Evolutionary conservation across 2,329 filamentous ascomycete species (phyloP).

Genomic region (Colletotrichum gigasporum): DNA sequence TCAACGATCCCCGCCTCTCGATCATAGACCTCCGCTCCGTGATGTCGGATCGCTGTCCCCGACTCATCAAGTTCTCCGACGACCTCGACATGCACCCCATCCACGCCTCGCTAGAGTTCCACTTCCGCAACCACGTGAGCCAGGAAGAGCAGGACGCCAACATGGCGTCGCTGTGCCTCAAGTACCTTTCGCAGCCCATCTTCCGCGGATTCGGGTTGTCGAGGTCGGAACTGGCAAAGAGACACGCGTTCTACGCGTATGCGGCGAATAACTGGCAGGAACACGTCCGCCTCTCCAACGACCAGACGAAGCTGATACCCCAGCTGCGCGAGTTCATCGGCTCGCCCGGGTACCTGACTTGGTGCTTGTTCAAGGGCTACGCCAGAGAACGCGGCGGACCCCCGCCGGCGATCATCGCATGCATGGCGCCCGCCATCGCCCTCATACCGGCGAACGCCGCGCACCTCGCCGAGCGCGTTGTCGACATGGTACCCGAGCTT

Average conservation of each 20-base stretch:
- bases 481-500: background rate
- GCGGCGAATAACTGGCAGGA: constrained; percentile 30
- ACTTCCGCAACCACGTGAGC: constrained; percentile 21
- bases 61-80: constrained; percentile 19
- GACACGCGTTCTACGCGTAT: constrained; percentile 32
- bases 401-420: background rate
- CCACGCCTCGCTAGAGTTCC: constrained; percentile 18
- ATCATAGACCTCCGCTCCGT: constrained; percentile 11
- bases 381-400: background rate
- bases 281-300: constrained; percentile 22
- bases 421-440: background rate
- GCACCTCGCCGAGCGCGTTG: background rate
- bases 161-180: constrained; percentile 34
- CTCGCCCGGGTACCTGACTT: constrained; percentile 32
- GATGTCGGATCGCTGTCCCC: constrained; percentile 22
- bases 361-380: no score
- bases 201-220: background rate
- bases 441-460: background rate
- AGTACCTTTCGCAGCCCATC: constrained; percentile 28
- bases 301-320: constrained; percentile 19
- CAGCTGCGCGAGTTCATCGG: constrained; percentile 12
- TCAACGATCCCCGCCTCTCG: background rate
- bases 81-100: background rate
- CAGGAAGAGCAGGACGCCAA: constrained; percentile 29
- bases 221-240: background rate